A percentile compares a stretch with the other conserved stretches of the same genome.
These are phyloP conservation scores for Pulveroboletus sp. DNA, from an alignment of 768 basidiomycete genomes.

Conservation along the genomic window DNA sequence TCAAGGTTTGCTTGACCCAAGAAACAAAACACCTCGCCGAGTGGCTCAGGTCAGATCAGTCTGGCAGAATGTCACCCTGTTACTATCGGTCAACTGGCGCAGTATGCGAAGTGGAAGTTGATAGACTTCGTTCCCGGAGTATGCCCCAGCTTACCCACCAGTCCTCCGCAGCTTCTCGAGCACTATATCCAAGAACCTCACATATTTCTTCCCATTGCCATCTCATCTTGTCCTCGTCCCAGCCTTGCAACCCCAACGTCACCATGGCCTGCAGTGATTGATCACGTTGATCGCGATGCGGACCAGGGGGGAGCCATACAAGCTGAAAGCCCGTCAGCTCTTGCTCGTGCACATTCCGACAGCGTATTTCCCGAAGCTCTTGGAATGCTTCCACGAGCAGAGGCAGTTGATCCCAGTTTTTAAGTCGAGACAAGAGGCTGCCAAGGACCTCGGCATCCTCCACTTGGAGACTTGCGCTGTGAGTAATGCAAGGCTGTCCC, in stretches of 20 bases:
- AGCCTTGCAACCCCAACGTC: conserved; percentile 20
- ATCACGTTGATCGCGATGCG: conserved; percentile 40
- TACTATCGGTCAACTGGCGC: neutral
- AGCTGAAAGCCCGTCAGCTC: conserved; percentile 39
- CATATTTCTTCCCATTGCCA: conserved; percentile 49
- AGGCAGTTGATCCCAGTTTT: conserved; percentile 39
- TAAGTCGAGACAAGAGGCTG: conserved; percentile 37
- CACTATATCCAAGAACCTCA: conserved; percentile 43
- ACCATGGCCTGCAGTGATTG: conserved; percentile 24
- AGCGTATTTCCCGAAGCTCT: conserved; percentile 48
- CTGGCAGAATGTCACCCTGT: neutral
- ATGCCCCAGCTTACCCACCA: conserved; percentile 58
- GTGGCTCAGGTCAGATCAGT: neutral
- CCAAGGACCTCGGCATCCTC: conserved; percentile 29
- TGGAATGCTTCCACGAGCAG: conserved; percentile 50
- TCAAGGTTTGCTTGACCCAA: conserved; percentile 1
- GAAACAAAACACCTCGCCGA: neutral
- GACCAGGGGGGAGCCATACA: conserved; percentile 39
- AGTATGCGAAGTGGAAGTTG: neutral
- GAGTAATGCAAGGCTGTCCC: conserved; percentile 43
- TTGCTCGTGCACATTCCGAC: conserved; percentile 35
- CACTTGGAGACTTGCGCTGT: conserved; percentile 25
- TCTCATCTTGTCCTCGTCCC: conserved; percentile 44
- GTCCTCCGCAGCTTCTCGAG: conserved; percentile 51
- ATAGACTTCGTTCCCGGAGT: conserved; percentile 33